Percentiles rank a stretch among this genome's conserved stretches.
phyloP scores from a whole-genome alignment of 257 asterid species.

The Salvia splendens region DNA sequence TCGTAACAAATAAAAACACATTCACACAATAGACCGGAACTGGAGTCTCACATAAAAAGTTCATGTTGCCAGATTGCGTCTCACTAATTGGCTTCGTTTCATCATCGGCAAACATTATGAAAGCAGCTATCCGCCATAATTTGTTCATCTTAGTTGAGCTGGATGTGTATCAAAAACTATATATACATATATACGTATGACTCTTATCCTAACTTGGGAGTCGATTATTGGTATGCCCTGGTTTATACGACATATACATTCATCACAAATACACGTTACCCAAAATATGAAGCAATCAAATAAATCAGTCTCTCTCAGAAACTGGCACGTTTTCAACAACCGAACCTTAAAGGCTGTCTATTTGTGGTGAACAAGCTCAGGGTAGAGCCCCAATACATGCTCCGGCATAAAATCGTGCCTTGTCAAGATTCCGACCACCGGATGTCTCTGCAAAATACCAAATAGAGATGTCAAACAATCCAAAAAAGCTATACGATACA shows the following conservation, averaged over 20 bases:
- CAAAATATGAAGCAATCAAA: background rate
- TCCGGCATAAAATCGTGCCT: conserved; percentile 83
- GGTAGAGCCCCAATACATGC: conserved; percentile 74
- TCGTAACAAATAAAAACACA: no score
- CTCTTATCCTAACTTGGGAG: no score
- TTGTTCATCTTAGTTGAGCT: no score
- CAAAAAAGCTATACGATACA: background rate
- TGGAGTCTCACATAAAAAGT: no score
- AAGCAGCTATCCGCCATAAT: no score
- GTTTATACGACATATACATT: background rate
- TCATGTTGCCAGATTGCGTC: no score
- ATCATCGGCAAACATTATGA: no score
- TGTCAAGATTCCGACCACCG: conserved; percentile 73
- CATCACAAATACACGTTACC: background rate
- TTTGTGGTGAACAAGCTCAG: conserved; percentile 50
- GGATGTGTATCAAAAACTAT: no score
- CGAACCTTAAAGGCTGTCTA: conserved; percentile 25
- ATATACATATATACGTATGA: no score
- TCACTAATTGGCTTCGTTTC: no score
- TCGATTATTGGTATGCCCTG: background rate
- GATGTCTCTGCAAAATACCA: conserved; percentile 61
- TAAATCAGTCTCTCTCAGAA: background rate
- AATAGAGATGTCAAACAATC: background rate
- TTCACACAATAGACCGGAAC: no score
- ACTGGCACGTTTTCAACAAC: background rate